Evolutionary conservation across 768 basidiomycete genomes (phyloP).

Genomic region (Tricholoma terreum): DNA sequence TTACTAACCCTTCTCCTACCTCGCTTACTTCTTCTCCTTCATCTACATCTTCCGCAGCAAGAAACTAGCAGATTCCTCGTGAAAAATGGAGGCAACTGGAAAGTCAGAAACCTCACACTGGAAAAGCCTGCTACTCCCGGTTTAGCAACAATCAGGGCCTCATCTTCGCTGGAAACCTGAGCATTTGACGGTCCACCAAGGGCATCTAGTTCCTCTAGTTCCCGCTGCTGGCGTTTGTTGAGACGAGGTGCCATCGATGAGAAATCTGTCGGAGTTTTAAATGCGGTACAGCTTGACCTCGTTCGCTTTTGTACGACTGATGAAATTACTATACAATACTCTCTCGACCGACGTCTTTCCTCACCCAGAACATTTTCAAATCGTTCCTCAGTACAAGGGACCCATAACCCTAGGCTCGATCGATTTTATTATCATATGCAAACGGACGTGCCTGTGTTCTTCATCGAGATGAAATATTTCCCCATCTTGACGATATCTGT

Average conservation of each 20-base stretch:
- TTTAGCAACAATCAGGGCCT: conserved; percentile 17
- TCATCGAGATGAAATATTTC: not conserved
- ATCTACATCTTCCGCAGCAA: conserved; percentile 28
- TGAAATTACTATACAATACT: not conserved
- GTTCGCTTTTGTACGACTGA: not conserved
- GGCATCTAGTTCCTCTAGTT: conserved; percentile 74
- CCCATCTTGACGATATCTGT: not conserved
- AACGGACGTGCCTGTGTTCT: not conserved
- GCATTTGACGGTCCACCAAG: conserved; percentile 37
- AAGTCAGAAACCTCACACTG: conserved; percentile 32
- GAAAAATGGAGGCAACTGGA: conserved; percentile 6
- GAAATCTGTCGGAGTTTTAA: too few species aligned
- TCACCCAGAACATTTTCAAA: not conserved
- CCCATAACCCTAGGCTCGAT: not conserved
- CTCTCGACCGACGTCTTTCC: not conserved
- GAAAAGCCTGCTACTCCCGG: conserved; percentile 36
- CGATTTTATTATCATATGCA: not conserved
- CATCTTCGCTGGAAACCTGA: conserved; percentile 38
- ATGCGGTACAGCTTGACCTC: not conserved
- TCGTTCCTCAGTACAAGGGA: not conserved
- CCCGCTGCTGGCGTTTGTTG: conserved; percentile 85
- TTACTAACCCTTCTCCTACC: conserved; percentile 28
- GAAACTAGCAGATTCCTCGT: conserved; percentile 32
- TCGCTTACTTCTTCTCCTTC: conserved; percentile 22
- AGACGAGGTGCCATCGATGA: conserved; percentile 62